phyloP scores from a whole-genome alignment of 495 filamentous ascomycete genomes.

The Penicillium maclennaniae region DNA sequence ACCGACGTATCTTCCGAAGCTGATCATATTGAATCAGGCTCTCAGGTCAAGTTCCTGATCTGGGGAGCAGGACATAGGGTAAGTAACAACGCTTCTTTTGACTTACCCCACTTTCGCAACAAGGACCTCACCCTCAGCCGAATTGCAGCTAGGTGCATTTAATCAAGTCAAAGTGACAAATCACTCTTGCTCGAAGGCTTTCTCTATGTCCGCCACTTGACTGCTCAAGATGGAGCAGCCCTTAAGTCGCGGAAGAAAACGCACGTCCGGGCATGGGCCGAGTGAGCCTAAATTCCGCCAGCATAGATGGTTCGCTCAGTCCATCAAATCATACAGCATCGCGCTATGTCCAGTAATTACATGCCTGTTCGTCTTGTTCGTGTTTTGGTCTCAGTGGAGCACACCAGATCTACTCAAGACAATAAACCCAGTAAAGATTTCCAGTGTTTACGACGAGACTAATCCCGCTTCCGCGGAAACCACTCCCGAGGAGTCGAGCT shows the following conservation, averaged over 20 bases:
- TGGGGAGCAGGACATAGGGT: neutral
- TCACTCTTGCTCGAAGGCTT: neutral
- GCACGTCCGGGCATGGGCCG: neutral
- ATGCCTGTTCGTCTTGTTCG: neutral
- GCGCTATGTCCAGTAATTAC: neutral
- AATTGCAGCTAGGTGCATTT: neutral
- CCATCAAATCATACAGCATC: neutral
- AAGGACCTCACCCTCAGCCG: neutral
- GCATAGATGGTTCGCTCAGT: neutral
- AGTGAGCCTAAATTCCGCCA: neutral
- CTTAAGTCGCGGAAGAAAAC: neutral
- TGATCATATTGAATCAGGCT: neutral
- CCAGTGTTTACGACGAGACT: neutral
- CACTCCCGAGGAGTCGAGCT: constrained; percentile 28
- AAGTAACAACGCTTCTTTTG: neutral
- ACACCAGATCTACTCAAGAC: neutral
- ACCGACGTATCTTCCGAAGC: no score
- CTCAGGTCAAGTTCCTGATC: neutral
- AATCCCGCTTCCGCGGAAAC: neutral
- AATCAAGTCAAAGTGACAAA: neutral
- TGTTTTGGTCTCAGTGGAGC: neutral
- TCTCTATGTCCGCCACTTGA: neutral
- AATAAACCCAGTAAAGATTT: neutral
- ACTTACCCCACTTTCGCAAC: neutral
- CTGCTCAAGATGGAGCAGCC: neutral